Evolutionary conservation across 345 rosid genomes (phyloP).

Genomic region (Jatropha curcas): DNA sequence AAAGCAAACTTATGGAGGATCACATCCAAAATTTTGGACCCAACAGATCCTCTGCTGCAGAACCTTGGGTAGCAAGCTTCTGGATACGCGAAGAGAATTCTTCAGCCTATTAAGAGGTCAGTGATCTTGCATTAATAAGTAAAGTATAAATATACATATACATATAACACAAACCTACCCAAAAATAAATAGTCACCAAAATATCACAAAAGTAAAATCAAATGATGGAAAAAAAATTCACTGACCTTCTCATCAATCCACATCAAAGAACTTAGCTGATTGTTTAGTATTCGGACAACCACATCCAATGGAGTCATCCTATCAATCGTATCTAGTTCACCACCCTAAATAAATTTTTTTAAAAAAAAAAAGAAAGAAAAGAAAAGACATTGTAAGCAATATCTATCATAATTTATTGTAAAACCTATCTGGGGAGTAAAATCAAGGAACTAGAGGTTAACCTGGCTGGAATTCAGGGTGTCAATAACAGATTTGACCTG

Average conservation of each 20-base stretch:
- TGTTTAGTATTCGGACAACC: conserved; percentile 86
- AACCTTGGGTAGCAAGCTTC: conserved; percentile 73
- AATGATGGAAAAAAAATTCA: background rate
- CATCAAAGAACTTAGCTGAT: conserved; percentile 94
- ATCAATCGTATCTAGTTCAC: conserved; percentile 73
- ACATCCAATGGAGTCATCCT: conserved; percentile 88
- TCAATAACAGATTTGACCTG: conserved; percentile 87
- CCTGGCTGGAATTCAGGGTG: conserved; percentile 80
- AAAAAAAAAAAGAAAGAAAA: too few relatives aligned
- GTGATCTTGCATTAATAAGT: background rate
- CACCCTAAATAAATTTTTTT: conserved; percentile 71
- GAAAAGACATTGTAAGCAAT: conserved; percentile 11
- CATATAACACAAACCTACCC: background rate
- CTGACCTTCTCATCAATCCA: conserved; percentile 95
- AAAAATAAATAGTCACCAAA: background rate
- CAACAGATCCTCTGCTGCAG: conserved; percentile 53
- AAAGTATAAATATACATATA: too few relatives aligned
- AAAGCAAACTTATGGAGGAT: conserved; percentile 12
- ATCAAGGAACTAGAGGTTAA: conserved; percentile 21
- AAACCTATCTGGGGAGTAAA: background rate
- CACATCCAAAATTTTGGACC: conserved; percentile 80
- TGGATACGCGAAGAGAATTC: conserved; percentile 83
- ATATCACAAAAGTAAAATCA: background rate
- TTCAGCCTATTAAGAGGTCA: conserved; percentile 67
- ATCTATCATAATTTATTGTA: conserved; percentile 2